Evolutionary conservation across 345 rosid genomes (phyloP).

Genomic region (Toxicodendron radicans): DNA sequence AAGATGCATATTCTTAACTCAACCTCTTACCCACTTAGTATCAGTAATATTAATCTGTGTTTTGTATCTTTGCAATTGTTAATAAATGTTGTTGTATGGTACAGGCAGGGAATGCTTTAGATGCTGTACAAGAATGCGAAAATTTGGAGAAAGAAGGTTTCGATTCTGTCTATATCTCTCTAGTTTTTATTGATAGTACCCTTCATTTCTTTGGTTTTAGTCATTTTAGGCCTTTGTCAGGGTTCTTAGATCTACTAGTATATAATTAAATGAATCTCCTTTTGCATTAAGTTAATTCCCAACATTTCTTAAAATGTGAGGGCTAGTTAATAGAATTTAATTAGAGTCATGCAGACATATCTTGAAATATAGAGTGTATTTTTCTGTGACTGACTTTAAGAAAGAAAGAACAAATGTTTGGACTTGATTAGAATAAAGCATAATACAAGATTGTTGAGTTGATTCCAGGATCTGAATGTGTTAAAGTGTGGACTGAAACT

Average conservation of each 20-base stretch:
- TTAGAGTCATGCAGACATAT: not conserved
- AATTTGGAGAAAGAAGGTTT: constrained; percentile 63
- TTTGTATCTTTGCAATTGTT: constrained; percentile 11
- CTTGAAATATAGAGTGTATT: not conserved
- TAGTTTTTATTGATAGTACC: not conserved
- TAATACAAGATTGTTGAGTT: not conserved
- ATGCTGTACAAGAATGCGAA: constrained; percentile 73
- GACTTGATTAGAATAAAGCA: not conserved
- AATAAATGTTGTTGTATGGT: constrained; percentile 20
- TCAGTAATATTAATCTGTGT: not conserved
- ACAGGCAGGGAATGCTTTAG: constrained; percentile 61
- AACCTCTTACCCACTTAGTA: constrained; percentile 3
- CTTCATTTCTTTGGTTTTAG: constrained; percentile 1
- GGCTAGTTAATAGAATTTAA: not conserved
- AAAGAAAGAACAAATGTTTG: not conserved
- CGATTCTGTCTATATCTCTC: not conserved
- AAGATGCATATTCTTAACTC: constrained; percentile 5
- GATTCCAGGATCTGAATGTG: constrained; percentile 6
- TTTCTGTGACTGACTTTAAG: not conserved
- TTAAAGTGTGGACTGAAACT: constrained; percentile 6
- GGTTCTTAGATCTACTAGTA: not conserved
- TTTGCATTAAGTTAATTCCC: not conserved
- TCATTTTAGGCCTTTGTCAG: not conserved
- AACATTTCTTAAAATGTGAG: not conserved
- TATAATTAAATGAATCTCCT: not conserved